Conservation (phyloP, 2,329 filamentous ascomycete genomes). For the Fusarium anthophilum region DNA sequence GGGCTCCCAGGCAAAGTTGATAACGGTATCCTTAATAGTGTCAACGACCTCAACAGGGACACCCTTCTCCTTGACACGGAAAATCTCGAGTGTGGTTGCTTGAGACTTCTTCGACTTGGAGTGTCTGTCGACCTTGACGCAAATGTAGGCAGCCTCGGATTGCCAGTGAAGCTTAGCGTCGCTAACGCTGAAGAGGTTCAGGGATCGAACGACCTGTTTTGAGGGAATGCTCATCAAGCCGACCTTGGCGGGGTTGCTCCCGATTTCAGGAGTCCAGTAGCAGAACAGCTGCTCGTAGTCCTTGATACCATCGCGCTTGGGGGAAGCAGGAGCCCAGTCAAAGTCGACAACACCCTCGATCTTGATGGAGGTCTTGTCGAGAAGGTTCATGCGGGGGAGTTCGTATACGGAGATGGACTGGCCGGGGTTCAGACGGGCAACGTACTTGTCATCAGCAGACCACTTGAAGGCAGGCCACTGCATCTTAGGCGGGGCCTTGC, state of each 20-base stretch:
- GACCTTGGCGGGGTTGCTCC: slow-evolving; percentile 97
- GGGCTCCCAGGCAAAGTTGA: slow-evolving; percentile 99
- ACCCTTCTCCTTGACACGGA: slow-evolving; percentile 96
- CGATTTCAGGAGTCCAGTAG: slow-evolving; percentile 99
- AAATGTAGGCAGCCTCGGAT: slow-evolving; percentile 91
- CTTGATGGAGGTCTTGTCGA: slow-evolving; percentile 93
- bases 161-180: slow-evolving; percentile 99
- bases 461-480: slow-evolving; percentile 99
- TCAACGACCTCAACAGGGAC: slow-evolving; percentile 98
- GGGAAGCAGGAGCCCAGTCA: slow-evolving; percentile 91
- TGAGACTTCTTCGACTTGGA: slow-evolving; percentile 99
- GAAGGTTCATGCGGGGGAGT: slow-evolving; percentile 85
- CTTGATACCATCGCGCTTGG: slow-evolving; percentile 86
- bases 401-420: slow-evolving; percentile 93
- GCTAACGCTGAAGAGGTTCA: slow-evolving; percentile 97
- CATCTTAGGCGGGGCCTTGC: slow-evolving; percentile 82
- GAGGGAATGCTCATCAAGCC: slow-evolving; percentile 95
- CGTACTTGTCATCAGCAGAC: slow-evolving; percentile 97
- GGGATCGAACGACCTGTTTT: slow-evolving; percentile 91
- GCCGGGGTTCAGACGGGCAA: slow-evolving; percentile 88
- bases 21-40: slow-evolving; percentile 96
- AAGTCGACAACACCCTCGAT: slow-evolving; percentile 97
- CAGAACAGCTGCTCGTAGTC: slow-evolving; percentile 94
- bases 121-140: slow-evolving; percentile 98
- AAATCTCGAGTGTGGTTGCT: slow-evolving; percentile 97